These are phyloP conservation scores for Phytophthora pluvialis DNA, from an alignment of 352 stramenopile genomes.

Conservation along the genomic window DNA sequence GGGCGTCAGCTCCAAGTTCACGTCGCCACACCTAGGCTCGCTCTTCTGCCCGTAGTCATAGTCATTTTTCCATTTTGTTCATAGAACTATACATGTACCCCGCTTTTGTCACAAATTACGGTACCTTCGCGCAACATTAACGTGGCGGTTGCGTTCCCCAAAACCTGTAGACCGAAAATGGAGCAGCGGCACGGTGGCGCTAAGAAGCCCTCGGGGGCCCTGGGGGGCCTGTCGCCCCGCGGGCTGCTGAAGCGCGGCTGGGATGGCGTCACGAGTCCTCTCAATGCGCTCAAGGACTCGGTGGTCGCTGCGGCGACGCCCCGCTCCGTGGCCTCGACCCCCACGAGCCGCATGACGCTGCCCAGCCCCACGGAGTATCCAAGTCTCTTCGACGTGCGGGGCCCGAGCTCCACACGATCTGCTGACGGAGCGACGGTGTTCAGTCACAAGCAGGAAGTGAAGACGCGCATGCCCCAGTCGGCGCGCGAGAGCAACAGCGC, in stretches of 20 bases:
- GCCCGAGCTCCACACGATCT: constrained; percentile 49
- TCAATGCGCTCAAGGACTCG: constrained; percentile 71
- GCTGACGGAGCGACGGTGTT: constrained; percentile 25
- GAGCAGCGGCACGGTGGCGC: constrained; percentile 23
- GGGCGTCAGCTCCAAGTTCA: constrained; percentile 33
- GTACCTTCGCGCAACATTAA: constrained; percentile 24
- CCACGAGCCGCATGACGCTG: constrained; percentile 41
- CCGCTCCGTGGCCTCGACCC: constrained; percentile 44
- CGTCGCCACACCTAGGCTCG: constrained; percentile 24
- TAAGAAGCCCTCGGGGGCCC: constrained; percentile 42
- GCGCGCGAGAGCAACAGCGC: constrained; percentile 37
- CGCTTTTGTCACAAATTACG: background rate
- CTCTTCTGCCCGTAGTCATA: constrained; percentile 38
- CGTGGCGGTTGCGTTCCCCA: constrained; percentile 17
- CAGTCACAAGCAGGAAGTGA: constrained; percentile 25
- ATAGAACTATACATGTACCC: background rate
- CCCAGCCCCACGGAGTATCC: constrained; percentile 70
- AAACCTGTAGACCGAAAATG: constrained; percentile 32
- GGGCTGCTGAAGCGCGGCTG: constrained; percentile 72
- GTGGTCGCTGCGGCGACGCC: constrained; percentile 56
- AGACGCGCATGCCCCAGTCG: constrained; percentile 39
- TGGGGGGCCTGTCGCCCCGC: constrained; percentile 55
- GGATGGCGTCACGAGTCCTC: constrained; percentile 66
- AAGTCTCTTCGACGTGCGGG: constrained; percentile 73
- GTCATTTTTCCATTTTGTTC: constrained; percentile 11